phyloP scores from a whole-genome alignment of 2,329 filamentous ascomycete genomes.

The Fusarium lateritium region DNA sequence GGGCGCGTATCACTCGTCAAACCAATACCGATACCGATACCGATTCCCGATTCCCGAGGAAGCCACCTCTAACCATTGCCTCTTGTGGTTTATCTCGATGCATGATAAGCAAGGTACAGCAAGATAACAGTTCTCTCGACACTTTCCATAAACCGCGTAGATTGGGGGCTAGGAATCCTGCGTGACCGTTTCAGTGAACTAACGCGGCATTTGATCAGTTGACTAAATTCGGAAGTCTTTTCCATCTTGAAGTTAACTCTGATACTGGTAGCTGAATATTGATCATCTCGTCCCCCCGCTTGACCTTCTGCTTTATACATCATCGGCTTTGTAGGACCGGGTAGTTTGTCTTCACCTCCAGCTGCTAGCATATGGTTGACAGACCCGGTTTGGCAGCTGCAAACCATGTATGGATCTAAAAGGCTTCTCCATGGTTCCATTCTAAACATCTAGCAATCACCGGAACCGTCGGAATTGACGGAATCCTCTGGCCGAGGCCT shows the following conservation, averaged over 20 bases:
- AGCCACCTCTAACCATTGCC: slow-evolving; percentile 25
- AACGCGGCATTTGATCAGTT: not conserved
- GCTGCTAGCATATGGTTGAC: not conserved
- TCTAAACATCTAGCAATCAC: not conserved
- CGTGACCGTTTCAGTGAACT: not conserved
- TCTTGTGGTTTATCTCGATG: slow-evolving; percentile 10
- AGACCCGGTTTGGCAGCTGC: not conserved
- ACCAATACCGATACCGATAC: slow-evolving; percentile 25
- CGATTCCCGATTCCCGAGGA: slow-evolving; percentile 36
- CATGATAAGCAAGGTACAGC: slow-evolving; percentile 19
- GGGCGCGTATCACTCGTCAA: slow-evolving; percentile 14
- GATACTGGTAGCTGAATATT: not conserved
- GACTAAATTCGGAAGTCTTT: not conserved
- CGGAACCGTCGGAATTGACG: not conserved
- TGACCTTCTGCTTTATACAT: slow-evolving; percentile 2
- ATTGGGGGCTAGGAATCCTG: not conserved
- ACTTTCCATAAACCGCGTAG: not conserved
- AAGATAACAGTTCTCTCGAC: not conserved
- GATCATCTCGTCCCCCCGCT: not conserved
- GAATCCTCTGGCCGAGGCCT: too few species aligned
- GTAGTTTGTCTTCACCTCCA: not conserved
- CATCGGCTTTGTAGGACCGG: slow-evolving; percentile 6
- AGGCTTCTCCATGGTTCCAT: not conserved
- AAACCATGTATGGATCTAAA: slow-evolving; percentile 14
- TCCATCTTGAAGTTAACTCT: slow-evolving; percentile 1